Evolutionary conservation across 2,329 filamentous ascomycete genomes (phyloP), one percentile per base, ranked within the genome.

Genomic region (Cordyceps sp.): DNA sequence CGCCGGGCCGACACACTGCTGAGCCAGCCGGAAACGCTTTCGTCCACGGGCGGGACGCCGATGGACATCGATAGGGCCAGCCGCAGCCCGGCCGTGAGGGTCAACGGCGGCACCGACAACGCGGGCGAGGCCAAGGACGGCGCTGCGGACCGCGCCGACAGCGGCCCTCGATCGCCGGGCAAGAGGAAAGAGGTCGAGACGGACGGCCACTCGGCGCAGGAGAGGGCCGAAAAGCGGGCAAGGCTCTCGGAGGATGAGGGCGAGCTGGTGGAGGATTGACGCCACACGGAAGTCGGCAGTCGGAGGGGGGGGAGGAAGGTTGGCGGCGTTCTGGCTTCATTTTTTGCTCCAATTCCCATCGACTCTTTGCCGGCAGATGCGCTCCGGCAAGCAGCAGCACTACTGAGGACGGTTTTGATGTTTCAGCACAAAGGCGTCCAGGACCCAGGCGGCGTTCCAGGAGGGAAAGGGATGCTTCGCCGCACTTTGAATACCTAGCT

Each of bases 31-130:
- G 59, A 63, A 6, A 55, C 52, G 12, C 46, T 53, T n/a, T 65
- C 63, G 4, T 66, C 63, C 32, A 57, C 55, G 15, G 59, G 59
- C 18, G 62, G 58, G 21, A 69, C 66, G 2, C 62, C 65, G 1
- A 52, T 59, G 39, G 56, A 59, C 28, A 49, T 54, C 10, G 64
- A 69, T 21, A 55, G 61, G 28, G 55, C 52, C 12, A 69, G 64
- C 18, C 61, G 61, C 39, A 69, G 65, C 37, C 66, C 66, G 0
- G 54, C 44, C 18, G 44, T 41, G 17, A 53, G 48, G 30, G 41
- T 47, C 1, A 63, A 64, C 28, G 61, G 60, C 17, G 40, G 46
- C 10, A 50, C 48, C n/a, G 53, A 54, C 26, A 48, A 14, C 21
- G 38, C 38, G 10, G 44, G 47, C 14, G 53, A 28, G 6, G 12